These are phyloP conservation scores for Rhodotorula sp. DNA, from an alignment of 1,284 basidiomycete genomes.

Conservation along the genomic window DNA sequence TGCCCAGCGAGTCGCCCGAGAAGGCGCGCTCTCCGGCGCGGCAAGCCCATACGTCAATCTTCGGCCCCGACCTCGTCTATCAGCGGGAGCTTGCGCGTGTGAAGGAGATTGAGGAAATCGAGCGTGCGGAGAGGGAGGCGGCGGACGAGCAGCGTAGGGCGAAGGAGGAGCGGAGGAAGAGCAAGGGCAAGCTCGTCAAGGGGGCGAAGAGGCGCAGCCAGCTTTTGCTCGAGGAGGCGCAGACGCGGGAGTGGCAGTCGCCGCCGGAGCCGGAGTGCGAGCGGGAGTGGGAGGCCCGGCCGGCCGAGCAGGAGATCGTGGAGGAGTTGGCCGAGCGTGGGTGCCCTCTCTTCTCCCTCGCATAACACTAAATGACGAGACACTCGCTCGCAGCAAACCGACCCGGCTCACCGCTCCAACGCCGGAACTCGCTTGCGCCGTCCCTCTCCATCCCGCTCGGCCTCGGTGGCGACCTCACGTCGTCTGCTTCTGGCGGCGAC, in stretches of 20 bases:
- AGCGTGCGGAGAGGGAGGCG: conserved; percentile 30
- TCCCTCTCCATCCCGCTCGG: conserved; percentile 22
- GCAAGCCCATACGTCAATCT: conserved; percentile 21
- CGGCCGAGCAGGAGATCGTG: not conserved
- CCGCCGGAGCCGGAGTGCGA: not conserved
- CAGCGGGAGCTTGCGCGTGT: conserved; percentile 31
- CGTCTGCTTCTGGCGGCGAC: conserved; percentile 6
- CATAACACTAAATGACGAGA: not conserved
- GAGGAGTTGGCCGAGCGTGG: not conserved
- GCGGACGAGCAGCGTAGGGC: conserved; percentile 16
- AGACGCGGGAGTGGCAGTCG: not conserved
- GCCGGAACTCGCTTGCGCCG: conserved; percentile 15
- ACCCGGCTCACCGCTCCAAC: not conserved
- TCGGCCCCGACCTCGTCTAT: conserved; percentile 40
- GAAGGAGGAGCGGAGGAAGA: conserved; percentile 19
- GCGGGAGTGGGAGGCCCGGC: not conserved
- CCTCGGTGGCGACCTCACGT: not conserved
- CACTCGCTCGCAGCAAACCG: no score
- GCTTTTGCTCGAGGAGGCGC: not conserved
- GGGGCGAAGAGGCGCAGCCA: not conserved
- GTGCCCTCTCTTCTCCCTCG: not conserved
- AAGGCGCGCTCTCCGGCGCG: no score
- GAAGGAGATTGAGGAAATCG: conserved; percentile 24
- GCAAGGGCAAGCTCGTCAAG: conserved; percentile 5
- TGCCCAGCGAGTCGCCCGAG: not conserved